Evolutionary conservation across 2,329 filamentous ascomycete genomes (phyloP), one percentile per base, ranked within the genome.

Genomic region (Aureobasidium sp.): DNA sequence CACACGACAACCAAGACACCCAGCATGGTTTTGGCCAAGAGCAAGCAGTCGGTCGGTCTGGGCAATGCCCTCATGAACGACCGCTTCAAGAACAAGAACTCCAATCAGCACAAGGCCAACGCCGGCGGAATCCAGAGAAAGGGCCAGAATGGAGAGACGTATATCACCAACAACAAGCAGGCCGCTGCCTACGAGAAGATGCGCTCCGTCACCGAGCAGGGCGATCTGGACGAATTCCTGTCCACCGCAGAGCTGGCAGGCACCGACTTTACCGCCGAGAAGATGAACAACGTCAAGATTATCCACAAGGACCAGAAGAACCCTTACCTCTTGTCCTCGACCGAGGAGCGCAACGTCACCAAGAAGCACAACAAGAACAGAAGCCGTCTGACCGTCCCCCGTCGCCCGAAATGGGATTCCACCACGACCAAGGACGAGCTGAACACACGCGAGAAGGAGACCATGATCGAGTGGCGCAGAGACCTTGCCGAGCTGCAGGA

Each of bases 1-100:
- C 25, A n/a, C 57, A 25, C 22, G 31, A 12, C 42, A n/a, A 20
- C 45, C 12, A 17, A 14, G 5, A 44, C 25, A 36, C 25, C 14
- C 53, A 15, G 27, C 12, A 90, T 90, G 87, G 85, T 87, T 70
- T 78, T 89, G 70, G 86, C 94, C 76, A 99, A 97, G 79, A 96
- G 91, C 67, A 97, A 97, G 77, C 96, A 92, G 77, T 84, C 87
- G 70, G 91, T 97, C 71, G 94, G 94, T 75, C 86, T 99, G 78
- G 94, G 94, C 74, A 97, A 97, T 79, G 87, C 89, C 78, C 85
- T 99, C 74, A 99, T 99, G 94, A 97, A 97, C 75, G 94, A 97
- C 78, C 89, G 93, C 63, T 97, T 97, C 76, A 96, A 94, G 78
- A 90, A 90, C 71, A 97, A 95, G 76, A 90, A 91, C 67, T 74